phyloP scores from a whole-genome alignment of 768 basidiomycete genomes.

The Solioccasus polychromus region DNA sequence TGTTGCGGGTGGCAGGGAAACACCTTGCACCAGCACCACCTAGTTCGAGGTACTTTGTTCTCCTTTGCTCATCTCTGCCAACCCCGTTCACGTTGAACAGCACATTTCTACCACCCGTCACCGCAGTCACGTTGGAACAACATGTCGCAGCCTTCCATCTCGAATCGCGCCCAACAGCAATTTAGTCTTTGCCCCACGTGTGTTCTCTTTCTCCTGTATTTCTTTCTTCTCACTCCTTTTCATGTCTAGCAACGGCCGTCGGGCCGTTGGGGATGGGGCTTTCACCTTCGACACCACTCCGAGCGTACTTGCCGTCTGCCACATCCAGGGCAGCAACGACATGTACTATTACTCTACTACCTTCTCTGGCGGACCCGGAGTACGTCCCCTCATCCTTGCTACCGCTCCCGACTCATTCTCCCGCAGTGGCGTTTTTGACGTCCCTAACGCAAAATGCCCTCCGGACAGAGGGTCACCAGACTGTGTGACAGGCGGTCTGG shows the following conservation, averaged over 20 bases:
- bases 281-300: constrained; percentile 71
- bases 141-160: constrained; percentile 75
- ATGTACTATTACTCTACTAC: constrained; percentile 92
- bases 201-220: constrained; percentile 21
- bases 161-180: constrained; percentile 70
- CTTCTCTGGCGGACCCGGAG: constrained; percentile 92
- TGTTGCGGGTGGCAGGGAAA: too few relatives aligned
- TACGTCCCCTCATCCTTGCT: constrained; percentile 36
- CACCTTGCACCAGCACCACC: constrained; percentile 16
- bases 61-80: not conserved
- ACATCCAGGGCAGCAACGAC: constrained; percentile 73
- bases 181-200: constrained; percentile 97
- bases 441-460: constrained; percentile 89
- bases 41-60: constrained; percentile 6
- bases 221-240: constrained; percentile 12
- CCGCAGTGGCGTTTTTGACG: constrained; percentile 92
- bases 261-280: constrained; percentile 98
- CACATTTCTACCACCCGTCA: constrained; percentile 1
- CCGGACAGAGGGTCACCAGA: constrained; percentile 91
- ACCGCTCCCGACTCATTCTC: constrained; percentile 6
- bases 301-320: constrained; percentile 83
- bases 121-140: constrained; percentile 74
- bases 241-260: constrained; percentile 81
- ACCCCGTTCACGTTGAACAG: not conserved
- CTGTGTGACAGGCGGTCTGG: constrained; percentile 92